Evolutionary conservation across 306 rosid species (phyloP), one percentile per base, ranked within the genome.

Genomic region (Malus domestica): DNA sequence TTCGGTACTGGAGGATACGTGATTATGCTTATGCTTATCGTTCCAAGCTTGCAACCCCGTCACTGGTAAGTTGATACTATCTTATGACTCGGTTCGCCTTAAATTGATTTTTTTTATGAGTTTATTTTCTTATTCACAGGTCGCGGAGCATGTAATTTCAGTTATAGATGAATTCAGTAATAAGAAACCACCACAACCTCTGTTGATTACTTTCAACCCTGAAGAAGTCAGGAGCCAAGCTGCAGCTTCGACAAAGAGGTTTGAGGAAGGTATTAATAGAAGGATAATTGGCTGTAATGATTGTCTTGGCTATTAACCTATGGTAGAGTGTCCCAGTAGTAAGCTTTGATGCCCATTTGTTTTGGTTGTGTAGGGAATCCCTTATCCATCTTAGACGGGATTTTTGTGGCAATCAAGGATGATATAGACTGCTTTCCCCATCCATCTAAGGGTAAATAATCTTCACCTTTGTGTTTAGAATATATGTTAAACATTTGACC

Each of bases 361-460:
- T 80, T 82, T 69, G 78, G 27, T 67, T 69, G 49, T 84, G 78
- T 58, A 94, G 98, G 96, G 75, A 89, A 87, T 65, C 92, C 96
- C 49, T 65, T 91, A 81, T 90, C 97, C n/a, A 88, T 94, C 78
- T 81, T 94, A 87, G 98, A 94, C 73, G 98, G 98, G 69, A 92
- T 90, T 83, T 94, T 94, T 79, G 79, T 94, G 68, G 97, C 98
- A 73, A 89, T 92, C 87, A 94, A 94, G 87, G 98, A 94, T 88
- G 98, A 94, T 81, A 94, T 94, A 76, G 98, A 94, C 84, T 94
- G 96, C 80, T 78, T 52, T 76, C 97, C 98, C 59, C 83, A 87
- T 85, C 93, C 89, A 57, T 81, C 98, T 60, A 94, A 92, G 52
- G 94, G 98, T 94, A 83, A 77, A 77, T n/a, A 66, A 44, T 67